Evolutionary conservation across 768 basidiomycete species (phyloP), one percentile per base, ranked within the genome.

Genomic region (Lactifluus hygrophoroides): DNA sequence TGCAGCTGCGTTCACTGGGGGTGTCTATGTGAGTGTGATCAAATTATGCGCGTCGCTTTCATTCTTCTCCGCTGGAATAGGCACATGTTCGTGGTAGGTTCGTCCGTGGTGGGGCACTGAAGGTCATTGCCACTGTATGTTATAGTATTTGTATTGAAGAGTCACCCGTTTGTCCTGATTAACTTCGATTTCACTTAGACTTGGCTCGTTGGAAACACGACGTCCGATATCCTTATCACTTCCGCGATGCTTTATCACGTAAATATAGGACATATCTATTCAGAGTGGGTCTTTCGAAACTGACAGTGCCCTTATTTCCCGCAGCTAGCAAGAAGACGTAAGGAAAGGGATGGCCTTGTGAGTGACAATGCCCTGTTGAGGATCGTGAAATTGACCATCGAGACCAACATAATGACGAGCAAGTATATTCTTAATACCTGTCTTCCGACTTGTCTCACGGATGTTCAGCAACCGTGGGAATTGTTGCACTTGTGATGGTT

Each of bases 371-470:
- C 59, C 21, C 37, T 69, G 1, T 21, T 54, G 3, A 56, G 62
- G 2, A 48, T 69, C 2, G 62, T 69, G 4, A 65, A 64, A 14
- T n/a, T 69, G 46, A 65, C 64, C 11, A 44, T 69, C 23, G 68
- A 69, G 53, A 67, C 66, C 1, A 69, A 68, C 46, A 14, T 58
- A 2, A 56, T 68, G 62, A 23, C 64, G 54, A 38, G 63, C 46
- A 23, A 32, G 51, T 48, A 16, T 16, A 23, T n/a, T 19, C 23
- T 54, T 32, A 23, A 34, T 28, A 8, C 17, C 27, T 23, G n/a
- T 9, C 5, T 25, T 4, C 17, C 10, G 5, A 2, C 13, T 25
- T 8, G 23, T 54, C 38, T 58, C 5, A 58, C 25, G 2, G 3
- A 19, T 9, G 6, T 23, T 38, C 32, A 59, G 58, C 58, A 8